A percentile compares a stretch with the other conserved stretches of the same genome.
These are phyloP conservation scores for Sequoiadendron giganteum DNA, from an alignment of 75 land plant species.

Conservation along the genomic window DNA sequence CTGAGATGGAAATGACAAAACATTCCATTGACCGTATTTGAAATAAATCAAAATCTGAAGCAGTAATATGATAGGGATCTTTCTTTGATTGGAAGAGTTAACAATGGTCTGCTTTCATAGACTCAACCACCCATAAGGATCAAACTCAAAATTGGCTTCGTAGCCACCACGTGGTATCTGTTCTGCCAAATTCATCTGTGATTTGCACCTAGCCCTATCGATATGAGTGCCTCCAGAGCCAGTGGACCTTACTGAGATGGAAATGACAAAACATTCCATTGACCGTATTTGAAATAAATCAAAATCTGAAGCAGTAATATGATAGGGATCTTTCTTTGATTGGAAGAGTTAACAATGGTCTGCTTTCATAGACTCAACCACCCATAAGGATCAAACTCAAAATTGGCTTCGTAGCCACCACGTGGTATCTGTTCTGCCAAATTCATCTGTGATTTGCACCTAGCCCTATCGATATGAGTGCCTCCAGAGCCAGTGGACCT, in stretches of 20 bases:
- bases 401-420: background rate
- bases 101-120: background rate
- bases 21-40: background rate
- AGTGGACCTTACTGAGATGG: background rate
- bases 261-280: background rate
- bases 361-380: background rate
- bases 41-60: background rate
- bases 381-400: background rate
- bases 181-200: background rate
- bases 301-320: background rate
- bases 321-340: background rate
- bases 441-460: background rate
- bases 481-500: background rate
- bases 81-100: background rate
- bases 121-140: background rate
- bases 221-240: background rate
- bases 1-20: background rate
- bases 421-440: background rate
- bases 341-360: background rate
- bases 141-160: background rate
- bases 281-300: background rate
- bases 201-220: background rate
- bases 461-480: background rate
- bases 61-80: too few relatives aligned
- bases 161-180: background rate